These are phyloP conservation scores for Maudiozyma turicensis DNA, from an alignment of 805 yeast species.

Conservation along the genomic window DNA sequence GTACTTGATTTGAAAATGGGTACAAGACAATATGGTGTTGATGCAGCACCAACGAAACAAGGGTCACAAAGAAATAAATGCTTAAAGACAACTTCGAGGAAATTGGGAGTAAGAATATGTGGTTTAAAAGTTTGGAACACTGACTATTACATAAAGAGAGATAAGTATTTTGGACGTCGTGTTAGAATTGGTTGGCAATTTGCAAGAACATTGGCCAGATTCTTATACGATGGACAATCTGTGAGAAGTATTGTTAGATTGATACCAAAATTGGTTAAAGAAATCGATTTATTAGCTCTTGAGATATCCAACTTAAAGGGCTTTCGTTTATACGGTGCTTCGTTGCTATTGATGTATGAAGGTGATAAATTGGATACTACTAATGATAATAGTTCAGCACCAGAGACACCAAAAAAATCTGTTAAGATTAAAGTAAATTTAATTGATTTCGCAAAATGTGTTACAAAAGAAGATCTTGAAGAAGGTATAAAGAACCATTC, in stretches of 20 bases:
- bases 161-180: constrained; percentile 86
- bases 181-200: constrained; percentile 67
- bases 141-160: constrained; percentile 51
- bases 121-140: constrained; percentile 84
- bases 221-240: constrained; percentile 65
- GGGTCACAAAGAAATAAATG: constrained; percentile 78
- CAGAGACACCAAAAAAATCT: constrained; percentile 9
- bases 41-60: constrained; percentile 64
- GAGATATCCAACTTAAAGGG: constrained; percentile 52
- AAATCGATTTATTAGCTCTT: constrained; percentile 46
- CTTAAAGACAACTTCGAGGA: constrained; percentile 64
- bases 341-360: constrained; percentile 82
- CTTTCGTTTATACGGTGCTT: constrained; percentile 86
- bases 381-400: not conserved
- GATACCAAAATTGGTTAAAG: constrained; percentile 55
- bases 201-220: constrained; percentile 62
- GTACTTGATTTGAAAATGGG: constrained; percentile 97
- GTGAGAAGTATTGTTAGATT: constrained; percentile 51
- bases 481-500: constrained; percentile 25
- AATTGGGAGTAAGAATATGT: constrained; percentile 85
- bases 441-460: constrained; percentile 93
- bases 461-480: constrained; percentile 48
- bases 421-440: constrained; percentile 46
- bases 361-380: constrained; percentile 29
- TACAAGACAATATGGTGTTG: constrained; percentile 95